phyloP scores from a whole-genome alignment of 176 grass and related monocot genomes.

The Zoysia pacifica region DNA sequence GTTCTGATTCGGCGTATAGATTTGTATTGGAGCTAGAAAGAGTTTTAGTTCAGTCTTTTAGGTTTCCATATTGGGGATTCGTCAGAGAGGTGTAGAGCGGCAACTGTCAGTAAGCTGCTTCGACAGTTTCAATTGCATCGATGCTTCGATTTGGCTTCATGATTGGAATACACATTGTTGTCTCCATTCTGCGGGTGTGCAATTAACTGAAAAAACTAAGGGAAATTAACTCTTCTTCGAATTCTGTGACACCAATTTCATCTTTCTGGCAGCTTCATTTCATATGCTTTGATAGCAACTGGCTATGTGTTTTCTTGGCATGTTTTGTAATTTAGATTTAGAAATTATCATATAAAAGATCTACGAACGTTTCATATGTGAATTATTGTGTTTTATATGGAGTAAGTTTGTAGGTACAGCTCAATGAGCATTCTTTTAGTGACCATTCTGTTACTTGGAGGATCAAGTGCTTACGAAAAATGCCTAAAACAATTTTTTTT shows the following conservation, averaged over 20 bases:
- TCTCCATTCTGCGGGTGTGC: neutral
- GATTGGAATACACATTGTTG: neutral
- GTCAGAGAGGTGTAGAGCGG: neutral
- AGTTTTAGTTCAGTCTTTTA: neutral
- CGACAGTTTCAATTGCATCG: constrained; percentile 1
- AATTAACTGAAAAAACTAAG: neutral
- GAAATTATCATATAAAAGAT: neutral
- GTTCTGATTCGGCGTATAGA: neutral
- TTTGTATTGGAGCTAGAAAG: constrained; percentile 13
- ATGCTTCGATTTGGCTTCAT: neutral
- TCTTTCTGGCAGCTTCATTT: neutral
- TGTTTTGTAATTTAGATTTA: neutral
- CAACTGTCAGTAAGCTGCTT: neutral
- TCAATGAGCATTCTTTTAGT: neutral
- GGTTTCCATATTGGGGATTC: neutral
- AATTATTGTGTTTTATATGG: neutral
- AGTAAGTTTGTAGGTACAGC: neutral
- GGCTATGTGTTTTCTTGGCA: neutral
- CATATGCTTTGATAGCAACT: neutral
- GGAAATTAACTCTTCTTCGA: neutral
- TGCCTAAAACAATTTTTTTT: neutral
- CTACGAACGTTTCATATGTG: neutral
- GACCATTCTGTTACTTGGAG: neutral
- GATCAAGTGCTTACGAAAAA: constrained; percentile 3
- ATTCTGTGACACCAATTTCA: neutral